Evolutionary conservation across 1,284 basidiomycete species (phyloP).

Genomic region (Cystobasidium slooffiae): DNA sequence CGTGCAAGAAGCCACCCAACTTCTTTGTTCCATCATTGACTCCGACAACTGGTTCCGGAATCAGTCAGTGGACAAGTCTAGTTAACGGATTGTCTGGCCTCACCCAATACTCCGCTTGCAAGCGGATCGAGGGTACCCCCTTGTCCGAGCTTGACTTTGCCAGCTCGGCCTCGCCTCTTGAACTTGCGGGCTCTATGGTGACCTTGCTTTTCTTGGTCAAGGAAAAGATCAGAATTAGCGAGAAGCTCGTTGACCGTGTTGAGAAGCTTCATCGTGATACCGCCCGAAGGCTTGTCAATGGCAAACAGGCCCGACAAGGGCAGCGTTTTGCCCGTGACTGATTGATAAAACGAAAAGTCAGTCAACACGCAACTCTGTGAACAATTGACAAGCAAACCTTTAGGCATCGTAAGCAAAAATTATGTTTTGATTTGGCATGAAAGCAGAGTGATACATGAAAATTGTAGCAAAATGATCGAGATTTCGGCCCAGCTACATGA

Average conservation of each 20-base stretch:
- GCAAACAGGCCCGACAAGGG: conserved; percentile 69
- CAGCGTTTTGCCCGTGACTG: conserved; percentile 33
- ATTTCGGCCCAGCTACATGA: neutral
- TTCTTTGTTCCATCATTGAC: conserved; percentile 89
- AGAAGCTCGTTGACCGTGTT: conserved; percentile 83
- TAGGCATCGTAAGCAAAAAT: conserved; percentile 13
- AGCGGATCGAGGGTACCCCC: conserved; percentile 95
- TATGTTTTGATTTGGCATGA: neutral
- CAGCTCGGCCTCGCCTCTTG: conserved; percentile 41
- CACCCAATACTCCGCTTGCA: conserved; percentile 88
- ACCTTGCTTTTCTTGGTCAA: conserved; percentile 53
- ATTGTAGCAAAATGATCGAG: conserved; percentile 4
- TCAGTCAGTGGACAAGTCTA: neutral
- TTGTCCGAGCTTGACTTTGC: conserved; percentile 77
- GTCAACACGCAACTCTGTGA: too few relatives aligned
- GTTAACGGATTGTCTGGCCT: conserved; percentile 40
- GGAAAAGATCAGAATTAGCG: conserved; percentile 77
- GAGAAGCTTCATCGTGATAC: conserved; percentile 87
- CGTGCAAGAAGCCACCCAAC: conserved; percentile 80
- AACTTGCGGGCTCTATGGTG: conserved; percentile 48
- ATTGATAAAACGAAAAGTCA: neutral
- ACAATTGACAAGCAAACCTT: conserved; percentile 17
- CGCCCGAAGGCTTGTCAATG: conserved; percentile 81
- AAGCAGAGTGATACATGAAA: neutral
- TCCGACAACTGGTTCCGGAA: conserved; percentile 63